Evolutionary conservation across 129 eudicot genomes (phyloP).

Genomic region (Flaveria ramosissima): DNA sequence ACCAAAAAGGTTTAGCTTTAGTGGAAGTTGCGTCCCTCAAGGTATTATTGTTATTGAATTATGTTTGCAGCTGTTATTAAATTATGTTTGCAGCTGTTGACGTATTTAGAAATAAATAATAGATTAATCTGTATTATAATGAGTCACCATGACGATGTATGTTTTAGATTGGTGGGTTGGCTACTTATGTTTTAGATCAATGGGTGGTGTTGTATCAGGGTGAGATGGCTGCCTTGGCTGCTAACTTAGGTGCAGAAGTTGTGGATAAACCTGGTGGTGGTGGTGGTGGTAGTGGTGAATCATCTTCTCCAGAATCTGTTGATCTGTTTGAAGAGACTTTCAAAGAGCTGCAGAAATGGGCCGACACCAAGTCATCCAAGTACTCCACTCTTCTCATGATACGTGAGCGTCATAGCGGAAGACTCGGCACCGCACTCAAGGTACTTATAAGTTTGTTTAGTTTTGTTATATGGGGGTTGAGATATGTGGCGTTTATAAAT

Average conservation of each 20-base stretch:
- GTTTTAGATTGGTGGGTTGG: too few species aligned
- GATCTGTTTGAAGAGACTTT: conserved; percentile 72
- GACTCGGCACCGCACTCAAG: conserved; percentile 92
- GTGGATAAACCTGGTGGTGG: conserved; percentile 37
- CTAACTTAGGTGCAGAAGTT: conserved; percentile 44
- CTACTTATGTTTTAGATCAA: conserved; percentile 7
- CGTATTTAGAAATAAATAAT: too few species aligned
- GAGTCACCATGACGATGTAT: not conserved
- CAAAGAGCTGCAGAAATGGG: conserved; percentile 92
- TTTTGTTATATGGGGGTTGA: not conserved
- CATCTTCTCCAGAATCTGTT: conserved; percentile 32
- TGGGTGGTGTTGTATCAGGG: conserved; percentile 39
- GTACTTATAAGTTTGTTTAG: conserved; percentile 31
- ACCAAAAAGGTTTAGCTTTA: conserved; percentile 93
- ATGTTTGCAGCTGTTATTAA: conserved; percentile 1
- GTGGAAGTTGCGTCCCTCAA: conserved; percentile 65
- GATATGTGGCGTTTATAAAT: not conserved
- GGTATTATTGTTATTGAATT: conserved; percentile 39
- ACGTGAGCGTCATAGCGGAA: conserved; percentile 67
- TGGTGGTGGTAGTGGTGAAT: not conserved
- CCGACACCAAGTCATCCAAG: conserved; percentile 63
- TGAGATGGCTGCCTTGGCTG: conserved; percentile 51
- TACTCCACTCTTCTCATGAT: conserved; percentile 68
- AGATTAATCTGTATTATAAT: not conserved
- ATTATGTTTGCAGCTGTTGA: not conserved